These are phyloP conservation scores for Penicillium italicum DNA, from an alignment of 2,329 filamentous ascomycete genomes.

Conservation along the genomic window DNA sequence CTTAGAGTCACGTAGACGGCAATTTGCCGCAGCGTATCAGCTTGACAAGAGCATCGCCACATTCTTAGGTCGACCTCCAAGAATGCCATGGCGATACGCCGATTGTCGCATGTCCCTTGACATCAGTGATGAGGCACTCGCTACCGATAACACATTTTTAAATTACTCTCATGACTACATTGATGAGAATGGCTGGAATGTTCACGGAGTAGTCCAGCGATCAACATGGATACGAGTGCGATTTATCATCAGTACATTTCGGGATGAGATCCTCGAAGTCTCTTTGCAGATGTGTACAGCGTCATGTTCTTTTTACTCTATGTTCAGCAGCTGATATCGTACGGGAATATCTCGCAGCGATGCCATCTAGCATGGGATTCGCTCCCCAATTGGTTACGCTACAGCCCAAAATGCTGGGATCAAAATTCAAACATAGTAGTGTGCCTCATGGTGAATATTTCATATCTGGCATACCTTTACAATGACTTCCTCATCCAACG, in stretches of 20 bases:
- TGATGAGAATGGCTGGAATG: slow-evolving; percentile 23
- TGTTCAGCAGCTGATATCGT: background rate
- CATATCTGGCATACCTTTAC: slow-evolving; percentile 27
- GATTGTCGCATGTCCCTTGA: slow-evolving; percentile 26
- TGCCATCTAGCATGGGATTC: slow-evolving; percentile 22
- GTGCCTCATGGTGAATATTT: slow-evolving; percentile 32
- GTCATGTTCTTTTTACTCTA: background rate
- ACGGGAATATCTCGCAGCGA: slow-evolving; percentile 23
- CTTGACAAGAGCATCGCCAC: slow-evolving; percentile 31
- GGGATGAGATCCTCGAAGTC: slow-evolving; percentile 29
- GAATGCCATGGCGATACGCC: slow-evolving; percentile 23
- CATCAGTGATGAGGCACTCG: slow-evolving; percentile 22
- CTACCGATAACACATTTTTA: slow-evolving; percentile 3
- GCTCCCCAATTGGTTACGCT: slow-evolving; percentile 23
- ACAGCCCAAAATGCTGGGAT: slow-evolving; percentile 19
- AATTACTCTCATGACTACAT: slow-evolving; percentile 8
- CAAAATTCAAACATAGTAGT: slow-evolving; percentile 21
- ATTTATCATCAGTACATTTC: slow-evolving; percentile 25
- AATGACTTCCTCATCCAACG: slow-evolving; percentile 29
- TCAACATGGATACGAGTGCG: slow-evolving; percentile 26
- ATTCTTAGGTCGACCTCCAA: slow-evolving; percentile 28
- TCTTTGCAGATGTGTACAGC: slow-evolving; percentile 15
- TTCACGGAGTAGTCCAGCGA: slow-evolving; percentile 13
- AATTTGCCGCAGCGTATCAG: slow-evolving; percentile 28
- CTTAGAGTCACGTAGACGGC: slow-evolving; percentile 23